Evolutionary conservation across 345 rosid species (phyloP).

Genomic region (Raphanus raphanistrum): DNA sequence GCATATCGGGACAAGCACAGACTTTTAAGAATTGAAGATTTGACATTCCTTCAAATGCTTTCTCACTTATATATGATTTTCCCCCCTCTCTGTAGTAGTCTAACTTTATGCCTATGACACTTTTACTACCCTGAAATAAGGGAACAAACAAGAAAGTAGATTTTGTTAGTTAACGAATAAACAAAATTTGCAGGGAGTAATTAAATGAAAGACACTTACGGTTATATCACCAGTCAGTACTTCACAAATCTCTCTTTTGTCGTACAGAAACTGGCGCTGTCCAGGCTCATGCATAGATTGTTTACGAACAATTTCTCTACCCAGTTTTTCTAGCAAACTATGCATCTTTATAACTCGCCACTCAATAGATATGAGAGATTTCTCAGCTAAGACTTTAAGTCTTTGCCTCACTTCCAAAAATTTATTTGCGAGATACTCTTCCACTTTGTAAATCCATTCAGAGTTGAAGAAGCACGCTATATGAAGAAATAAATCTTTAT

Average conservation of each 20-base stretch:
- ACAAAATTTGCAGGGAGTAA: not conserved
- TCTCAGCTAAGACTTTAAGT: not conserved
- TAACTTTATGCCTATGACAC: not conserved
- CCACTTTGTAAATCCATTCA: not conserved
- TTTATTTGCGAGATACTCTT: not conserved
- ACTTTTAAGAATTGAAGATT: too few relatives aligned
- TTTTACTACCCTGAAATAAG: not conserved
- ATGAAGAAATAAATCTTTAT: conserved; percentile 3
- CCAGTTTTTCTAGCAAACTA: not conserved
- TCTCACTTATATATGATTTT: too few relatives aligned
- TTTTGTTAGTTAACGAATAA: not conserved
- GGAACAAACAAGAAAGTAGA: not conserved
- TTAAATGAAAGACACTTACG: not conserved
- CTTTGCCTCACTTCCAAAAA: not conserved
- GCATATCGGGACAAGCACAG: too few relatives aligned
- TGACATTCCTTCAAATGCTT: too few relatives aligned
- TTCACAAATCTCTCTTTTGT: conserved; percentile 14
- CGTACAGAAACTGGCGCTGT: conserved; percentile 15
- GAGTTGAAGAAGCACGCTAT: not conserved
- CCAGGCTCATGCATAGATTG: not conserved
- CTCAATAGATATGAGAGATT: not conserved
- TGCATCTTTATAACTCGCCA: not conserved
- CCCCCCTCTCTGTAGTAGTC: not conserved
- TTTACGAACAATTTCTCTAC: not conserved
- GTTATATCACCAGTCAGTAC: conserved; percentile 3